These are phyloP conservation scores for Neoarthrinium moseri DNA, from an alignment of 2,329 filamentous ascomycete species.

Conservation along the genomic window DNA sequence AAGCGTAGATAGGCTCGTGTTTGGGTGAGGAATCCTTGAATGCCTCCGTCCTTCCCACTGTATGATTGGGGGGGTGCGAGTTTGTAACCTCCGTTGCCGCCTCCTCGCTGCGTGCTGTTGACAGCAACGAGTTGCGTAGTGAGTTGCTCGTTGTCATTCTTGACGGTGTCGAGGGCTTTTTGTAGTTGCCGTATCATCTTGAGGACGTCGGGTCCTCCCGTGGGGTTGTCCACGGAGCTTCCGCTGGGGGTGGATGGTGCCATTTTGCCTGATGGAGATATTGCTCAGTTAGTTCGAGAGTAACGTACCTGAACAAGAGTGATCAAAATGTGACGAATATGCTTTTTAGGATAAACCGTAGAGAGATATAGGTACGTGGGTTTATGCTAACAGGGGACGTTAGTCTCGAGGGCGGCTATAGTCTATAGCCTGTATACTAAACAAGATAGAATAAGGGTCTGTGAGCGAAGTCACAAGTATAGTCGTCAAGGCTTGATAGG, in stretches of 20 bases:
- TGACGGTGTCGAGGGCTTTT: background rate
- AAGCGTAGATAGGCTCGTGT: background rate
- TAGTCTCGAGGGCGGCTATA: too few relatives aligned
- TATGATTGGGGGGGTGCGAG: background rate
- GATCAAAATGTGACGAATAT: conserved; percentile 6
- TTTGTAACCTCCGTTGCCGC: background rate
- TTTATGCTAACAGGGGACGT: conserved; percentile 2
- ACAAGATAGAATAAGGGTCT: too few relatives aligned
- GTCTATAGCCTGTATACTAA: too few relatives aligned
- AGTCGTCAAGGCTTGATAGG: too few relatives aligned
- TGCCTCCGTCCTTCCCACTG: background rate
- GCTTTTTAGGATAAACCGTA: background rate
- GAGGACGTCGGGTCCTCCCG: background rate
- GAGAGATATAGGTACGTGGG: background rate
- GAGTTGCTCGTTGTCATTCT: background rate
- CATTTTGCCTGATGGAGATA: background rate
- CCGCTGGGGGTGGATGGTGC: background rate
- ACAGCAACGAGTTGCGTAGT: background rate
- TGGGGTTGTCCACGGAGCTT: background rate
- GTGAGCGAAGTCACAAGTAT: too few relatives aligned
- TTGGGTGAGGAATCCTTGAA: conserved; percentile 2
- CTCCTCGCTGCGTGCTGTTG: background rate
- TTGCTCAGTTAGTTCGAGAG: background rate
- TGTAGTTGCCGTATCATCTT: background rate
- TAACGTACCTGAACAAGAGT: background rate